Base-by-base conservation (phyloP, 768 basidiomycete species). In the Boletus vinaceobasis region DNA sequence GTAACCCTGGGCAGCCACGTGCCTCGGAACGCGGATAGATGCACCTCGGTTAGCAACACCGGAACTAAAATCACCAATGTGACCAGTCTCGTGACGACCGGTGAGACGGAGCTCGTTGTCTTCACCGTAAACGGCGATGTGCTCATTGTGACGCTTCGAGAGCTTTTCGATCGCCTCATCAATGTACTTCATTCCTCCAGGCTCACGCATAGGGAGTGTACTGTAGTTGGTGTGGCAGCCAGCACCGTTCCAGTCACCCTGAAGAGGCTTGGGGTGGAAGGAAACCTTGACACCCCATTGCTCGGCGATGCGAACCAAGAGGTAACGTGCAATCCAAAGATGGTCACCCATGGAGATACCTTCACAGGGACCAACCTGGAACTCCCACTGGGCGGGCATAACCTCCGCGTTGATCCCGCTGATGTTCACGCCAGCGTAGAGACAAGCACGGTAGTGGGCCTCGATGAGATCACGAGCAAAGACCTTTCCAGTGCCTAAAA, bases 371-470 rank as follows among this genome's bases (percentile, higher is more conserved):
- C 97, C 96, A 63, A 99, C 93, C 75, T 99, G 97, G 89, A 96
- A 99, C 78, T 99, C 97, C 97, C 97, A 99, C 74, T 99, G 97
- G 52, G 95, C 87, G 15, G 97, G 96, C 96, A 98, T 98, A 58
- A 98, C 96, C 76, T 98, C 97, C 57, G 96, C 96, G 73, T 98
- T 99, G 78, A 99, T 98, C 70, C 97, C 97, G 62, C 91, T 93
- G 77, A 98, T 98, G 79, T 93, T 94, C 76, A 99, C 82, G 62
- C 94, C 95, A 52, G 94, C 76, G 71, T 96, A 95, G 50, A 96
- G 84, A 73, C 95, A 97, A 54, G 92, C 91, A 60, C 94, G 92
- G 78, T 98, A 98, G 78, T 99, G 97, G 36, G 97, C 97, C 78
- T 99, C 97, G 67, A 99, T 89, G 67, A 98, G 83, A 76, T 99